A percentile compares a stretch with the other conserved stretches of the same genome.
Conservation (phyloP, 164 flowering plant species). For the Aristolochia fimbriata region DNA sequence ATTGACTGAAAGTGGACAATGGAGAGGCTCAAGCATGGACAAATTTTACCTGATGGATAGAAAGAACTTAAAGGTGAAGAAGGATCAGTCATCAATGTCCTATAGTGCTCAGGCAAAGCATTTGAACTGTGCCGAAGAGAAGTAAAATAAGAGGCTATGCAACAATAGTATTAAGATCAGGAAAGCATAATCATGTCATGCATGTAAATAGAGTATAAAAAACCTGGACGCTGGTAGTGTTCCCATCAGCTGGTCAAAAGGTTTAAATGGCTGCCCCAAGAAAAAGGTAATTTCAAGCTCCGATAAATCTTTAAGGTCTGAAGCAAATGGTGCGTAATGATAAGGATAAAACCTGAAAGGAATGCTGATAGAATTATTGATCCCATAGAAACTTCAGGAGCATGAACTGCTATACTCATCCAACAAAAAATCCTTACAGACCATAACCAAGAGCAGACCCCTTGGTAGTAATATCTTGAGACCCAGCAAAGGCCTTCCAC, state of each 20-base stretch:
- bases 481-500: conserved; percentile 99
- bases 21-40: neutral
- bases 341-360: conserved; percentile 87
- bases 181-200: neutral
- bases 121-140: conserved; percentile 41
- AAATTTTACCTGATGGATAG: conserved; percentile 66
- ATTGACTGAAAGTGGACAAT: neutral
- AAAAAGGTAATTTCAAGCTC: conserved; percentile 90
- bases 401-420: neutral
- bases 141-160: no score
- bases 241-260: conserved; percentile 98
- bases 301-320: conserved; percentile 74
- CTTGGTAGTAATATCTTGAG: conserved; percentile 88
- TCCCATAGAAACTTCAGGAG: no score
- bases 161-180: neutral
- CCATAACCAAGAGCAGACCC: conserved; percentile 98
- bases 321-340: conserved; percentile 99
- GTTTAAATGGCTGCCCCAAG: conserved; percentile 90
- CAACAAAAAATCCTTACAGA: conserved; percentile 21
- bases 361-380: conserved; percentile 2
- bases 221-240: conserved; percentile 96
- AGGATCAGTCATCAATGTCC: conserved; percentile 75
- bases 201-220: neutral
- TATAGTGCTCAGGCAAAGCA: conserved; percentile 76
- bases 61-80: conserved; percentile 68